These are phyloP conservation scores for Podila clonocystis DNA, from an alignment of 192 early-diverging fungal genomes.

Conservation along the genomic window DNA sequence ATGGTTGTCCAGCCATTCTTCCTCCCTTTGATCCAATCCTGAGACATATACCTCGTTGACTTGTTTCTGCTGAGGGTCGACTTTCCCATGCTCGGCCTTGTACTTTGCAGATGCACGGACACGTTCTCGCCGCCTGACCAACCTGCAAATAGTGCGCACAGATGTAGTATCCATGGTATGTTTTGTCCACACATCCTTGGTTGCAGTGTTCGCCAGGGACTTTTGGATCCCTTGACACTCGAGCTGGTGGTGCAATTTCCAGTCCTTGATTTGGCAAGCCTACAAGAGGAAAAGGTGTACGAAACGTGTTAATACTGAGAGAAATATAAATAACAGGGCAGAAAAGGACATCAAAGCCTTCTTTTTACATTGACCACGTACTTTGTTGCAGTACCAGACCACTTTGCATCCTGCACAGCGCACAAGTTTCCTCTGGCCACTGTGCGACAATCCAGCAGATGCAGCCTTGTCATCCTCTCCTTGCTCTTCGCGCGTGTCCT, in stretches of 20 bases:
- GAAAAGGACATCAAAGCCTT: no score
- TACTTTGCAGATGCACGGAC: slow-evolving; percentile 19
- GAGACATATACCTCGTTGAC: slow-evolving; percentile 43
- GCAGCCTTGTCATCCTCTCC: slow-evolving; percentile 20
- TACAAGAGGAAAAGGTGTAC: not conserved
- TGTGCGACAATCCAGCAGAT: slow-evolving; percentile 4
- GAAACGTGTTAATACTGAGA: not conserved
- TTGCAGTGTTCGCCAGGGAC: slow-evolving; percentile 18
- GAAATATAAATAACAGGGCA: not conserved
- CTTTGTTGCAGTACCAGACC: slow-evolving; percentile 49
- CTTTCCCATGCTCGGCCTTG: slow-evolving; percentile 24
- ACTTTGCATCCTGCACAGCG: slow-evolving; percentile 40
- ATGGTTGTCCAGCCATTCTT: slow-evolving; percentile 41
- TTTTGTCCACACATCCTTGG: slow-evolving; percentile 40
- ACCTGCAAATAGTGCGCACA: slow-evolving; percentile 24
- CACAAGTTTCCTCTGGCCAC: slow-evolving; percentile 28
- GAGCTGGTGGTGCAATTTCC: slow-evolving; percentile 46
- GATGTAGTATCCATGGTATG: slow-evolving; percentile 31
- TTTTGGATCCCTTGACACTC: slow-evolving; percentile 47
- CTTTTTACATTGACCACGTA: not conserved
- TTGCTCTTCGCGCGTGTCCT: slow-evolving; percentile 36
- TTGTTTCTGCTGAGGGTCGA: slow-evolving; percentile 28
- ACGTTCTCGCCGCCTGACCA: slow-evolving; percentile 37
- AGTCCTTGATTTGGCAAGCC: slow-evolving; percentile 44
- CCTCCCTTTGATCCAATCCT: slow-evolving; percentile 44